These are phyloP conservation scores for Tricharina praecox DNA, from an alignment of 495 filamentous ascomycete genomes.

Conservation along the genomic window DNA sequence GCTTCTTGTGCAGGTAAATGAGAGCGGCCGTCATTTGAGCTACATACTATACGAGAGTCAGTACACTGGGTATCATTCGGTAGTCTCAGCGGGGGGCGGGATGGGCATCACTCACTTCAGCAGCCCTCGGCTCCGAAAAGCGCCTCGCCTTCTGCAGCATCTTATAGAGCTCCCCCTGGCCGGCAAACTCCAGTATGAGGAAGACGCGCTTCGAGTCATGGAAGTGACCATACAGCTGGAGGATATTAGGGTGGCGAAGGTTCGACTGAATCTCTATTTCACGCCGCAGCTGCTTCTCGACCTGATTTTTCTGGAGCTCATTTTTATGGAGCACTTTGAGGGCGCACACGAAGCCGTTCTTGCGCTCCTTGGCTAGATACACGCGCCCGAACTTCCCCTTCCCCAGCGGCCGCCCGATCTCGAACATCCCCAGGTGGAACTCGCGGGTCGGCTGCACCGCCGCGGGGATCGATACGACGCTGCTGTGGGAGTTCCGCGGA, in stretches of 20 bases:
- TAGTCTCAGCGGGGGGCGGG: too few species aligned
- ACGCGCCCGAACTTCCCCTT: slow-evolving; percentile 97
- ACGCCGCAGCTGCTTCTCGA: slow-evolving; percentile 91
- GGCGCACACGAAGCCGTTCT: slow-evolving; percentile 81
- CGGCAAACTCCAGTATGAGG: slow-evolving; percentile 88
- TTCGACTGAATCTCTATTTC: slow-evolving; percentile 98
- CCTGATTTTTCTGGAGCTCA: slow-evolving; percentile 77
- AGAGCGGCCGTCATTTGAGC: slow-evolving; percentile 96
- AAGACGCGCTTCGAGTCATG: slow-evolving; percentile 94
- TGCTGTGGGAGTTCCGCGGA: slow-evolving; percentile 9
- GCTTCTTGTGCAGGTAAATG: slow-evolving; percentile 86
- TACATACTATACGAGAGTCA: slow-evolving; percentile 70
- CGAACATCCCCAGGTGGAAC: slow-evolving; percentile 95
- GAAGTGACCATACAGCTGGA: slow-evolving; percentile 88
- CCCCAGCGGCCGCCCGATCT: slow-evolving; percentile 86
- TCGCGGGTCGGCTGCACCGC: slow-evolving; percentile 50
- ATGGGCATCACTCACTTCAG: slow-evolving; percentile 32
- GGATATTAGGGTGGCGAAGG: slow-evolving; percentile 86
- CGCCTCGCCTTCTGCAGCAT: slow-evolving; percentile 72
- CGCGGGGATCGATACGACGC: slow-evolving; percentile 7
- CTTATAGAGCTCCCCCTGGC: slow-evolving; percentile 92
- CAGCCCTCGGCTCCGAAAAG: slow-evolving; percentile 92
- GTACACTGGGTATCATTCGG: too few species aligned
- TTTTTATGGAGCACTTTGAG: slow-evolving; percentile 93
- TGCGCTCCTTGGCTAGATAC: slow-evolving; percentile 82